Base-by-base conservation (phyloP, 2,329 filamentous ascomycete species). In the Aspergillus ruber region DNA sequence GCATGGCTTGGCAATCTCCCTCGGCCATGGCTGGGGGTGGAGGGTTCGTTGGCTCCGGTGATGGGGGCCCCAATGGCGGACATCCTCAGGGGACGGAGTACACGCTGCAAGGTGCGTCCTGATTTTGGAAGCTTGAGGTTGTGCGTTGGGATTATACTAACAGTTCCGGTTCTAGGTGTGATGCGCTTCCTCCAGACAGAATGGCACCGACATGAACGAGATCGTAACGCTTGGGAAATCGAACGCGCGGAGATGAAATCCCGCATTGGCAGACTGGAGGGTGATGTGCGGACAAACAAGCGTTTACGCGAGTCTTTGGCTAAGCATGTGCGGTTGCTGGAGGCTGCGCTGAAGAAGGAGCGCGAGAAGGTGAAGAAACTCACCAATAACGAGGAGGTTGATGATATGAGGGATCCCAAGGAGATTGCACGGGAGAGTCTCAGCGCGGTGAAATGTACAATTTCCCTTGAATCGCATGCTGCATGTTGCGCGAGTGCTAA, bases 151-250 rank as follows among this genome's bases (percentile, higher is more conserved):
- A 4, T 39, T n/a, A 35, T 8, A n/a, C 36, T 39, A 39, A 39
- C 13, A 5, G 41, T 41, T 12, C 36, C 13, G 47, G 50, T 17
- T 25, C 29, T 58, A 93, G 88, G 93, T 65, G 93, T 98, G 33
- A 98, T 98, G 93, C 90, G 93, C 70, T 98, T 98, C 69, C 82
- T 98, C 35, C 93, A 98, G 74, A 93, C 93, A 42, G 91, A 98
- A 80, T 98, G 93, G 93, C 93, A 98, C 72, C 86, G 89, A 58
- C 91, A 98, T 70, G 93, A 98, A 73, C 87, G 93, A 71, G 93
- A 96, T 66, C 84, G 93, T 61, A 98, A 98, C 72, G 85, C 90
- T 33, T 98, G 93, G 93, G 93, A 98, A 71, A 98, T 98, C 66
- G 93, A 98, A 72, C 85, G 90, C 65, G 93, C 95, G 61, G 93